Evolutionary conservation across 768 basidiomycete species (phyloP).

Genomic region (Mycena galopus): DNA sequence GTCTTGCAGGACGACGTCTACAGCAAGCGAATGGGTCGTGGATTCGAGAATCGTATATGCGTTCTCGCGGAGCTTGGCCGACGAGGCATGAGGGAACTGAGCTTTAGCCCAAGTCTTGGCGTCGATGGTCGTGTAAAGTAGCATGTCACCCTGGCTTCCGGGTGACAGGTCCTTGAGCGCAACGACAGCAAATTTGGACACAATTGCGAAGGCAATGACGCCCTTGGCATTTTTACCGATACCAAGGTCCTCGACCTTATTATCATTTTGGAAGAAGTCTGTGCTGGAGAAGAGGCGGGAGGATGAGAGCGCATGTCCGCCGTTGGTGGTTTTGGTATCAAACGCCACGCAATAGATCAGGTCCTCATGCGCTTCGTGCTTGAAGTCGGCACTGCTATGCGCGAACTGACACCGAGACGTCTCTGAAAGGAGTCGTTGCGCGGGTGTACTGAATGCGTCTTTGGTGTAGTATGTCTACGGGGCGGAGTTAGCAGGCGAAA

Average conservation of each 20-base stretch:
- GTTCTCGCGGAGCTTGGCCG: conserved; percentile 85
- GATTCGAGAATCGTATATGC: conserved; percentile 97
- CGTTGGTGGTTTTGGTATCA: conserved; percentile 68
- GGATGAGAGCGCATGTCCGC: conserved; percentile 65
- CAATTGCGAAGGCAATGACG: conserved; percentile 93
- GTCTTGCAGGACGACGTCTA: conserved; percentile 90
- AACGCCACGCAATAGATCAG: conserved; percentile 93
- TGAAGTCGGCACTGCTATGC: conserved; percentile 87
- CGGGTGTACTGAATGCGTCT: conserved; percentile 78
- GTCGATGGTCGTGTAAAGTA: conserved; percentile 89
- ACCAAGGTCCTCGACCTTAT: conserved; percentile 85
- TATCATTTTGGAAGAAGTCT: conserved; percentile 83
- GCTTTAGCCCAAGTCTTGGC: conserved; percentile 89
- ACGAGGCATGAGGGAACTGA: conserved; percentile 91
- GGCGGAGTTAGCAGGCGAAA: conserved; percentile 22
- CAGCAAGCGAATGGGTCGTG: conserved; percentile 92
- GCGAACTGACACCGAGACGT: conserved; percentile 90
- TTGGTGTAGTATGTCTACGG: conserved; percentile 89
- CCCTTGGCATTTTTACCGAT: conserved; percentile 89
- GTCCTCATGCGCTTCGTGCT: conserved; percentile 78
- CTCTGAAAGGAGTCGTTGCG: conserved; percentile 73
- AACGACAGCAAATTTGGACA: conserved; percentile 92
- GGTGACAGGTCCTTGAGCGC: conserved; percentile 81
- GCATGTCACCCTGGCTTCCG: conserved; percentile 75
- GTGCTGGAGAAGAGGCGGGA: conserved; percentile 85